A percentile compares a stretch with the other conserved stretches of the same genome.
These are phyloP conservation scores for Cladorrhinum samala DNA, from an alignment of 495 filamentous ascomycete species.

Conservation along the genomic window DNA sequence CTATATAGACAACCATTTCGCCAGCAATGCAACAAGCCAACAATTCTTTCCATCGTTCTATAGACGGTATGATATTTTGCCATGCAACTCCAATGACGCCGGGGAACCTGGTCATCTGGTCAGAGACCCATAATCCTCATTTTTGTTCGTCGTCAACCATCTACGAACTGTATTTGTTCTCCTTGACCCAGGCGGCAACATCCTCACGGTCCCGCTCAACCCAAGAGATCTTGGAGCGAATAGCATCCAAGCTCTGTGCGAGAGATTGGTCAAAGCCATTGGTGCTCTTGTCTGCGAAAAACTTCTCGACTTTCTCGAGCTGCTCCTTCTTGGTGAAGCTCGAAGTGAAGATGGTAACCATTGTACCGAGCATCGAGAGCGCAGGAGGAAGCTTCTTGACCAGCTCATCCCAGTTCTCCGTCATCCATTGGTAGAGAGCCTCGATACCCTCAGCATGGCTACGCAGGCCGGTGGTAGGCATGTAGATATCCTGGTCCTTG, in stretches of 20 bases:
- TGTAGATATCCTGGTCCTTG: slow-evolving; percentile 94
- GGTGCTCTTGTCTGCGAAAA: slow-evolving; percentile 75
- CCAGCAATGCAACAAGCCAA: not conserved
- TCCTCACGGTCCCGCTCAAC: slow-evolving; percentile 51
- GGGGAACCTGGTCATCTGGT: slow-evolving; percentile 11
- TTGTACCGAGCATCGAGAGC: slow-evolving; percentile 74
- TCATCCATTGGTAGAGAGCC: slow-evolving; percentile 77
- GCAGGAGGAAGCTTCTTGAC: slow-evolving; percentile 74
- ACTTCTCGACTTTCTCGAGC: slow-evolving; percentile 64
- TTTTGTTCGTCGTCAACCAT: not conserved
- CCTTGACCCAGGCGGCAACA: slow-evolving; percentile 47
- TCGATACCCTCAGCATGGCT: slow-evolving; percentile 71
- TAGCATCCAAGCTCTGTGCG: slow-evolving; percentile 56
- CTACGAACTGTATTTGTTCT: slow-evolving; percentile 30
- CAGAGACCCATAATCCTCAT: slow-evolving; percentile 10
- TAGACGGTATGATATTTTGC: slow-evolving; percentile 4
- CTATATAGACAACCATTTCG: not conserved
- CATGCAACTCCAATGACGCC: not conserved
- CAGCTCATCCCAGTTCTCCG: slow-evolving; percentile 76
- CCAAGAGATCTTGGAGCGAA: slow-evolving; percentile 57
- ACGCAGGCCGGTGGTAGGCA: slow-evolving; percentile 72
- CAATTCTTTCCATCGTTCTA: not conserved
- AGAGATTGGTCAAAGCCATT: slow-evolving; percentile 63
- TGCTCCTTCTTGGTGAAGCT: slow-evolving; percentile 75
- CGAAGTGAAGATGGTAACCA: slow-evolving; percentile 78